These are phyloP conservation scores for Botryotinia globosa DNA, from an alignment of 2,329 filamentous ascomycete genomes.

Conservation along the genomic window DNA sequence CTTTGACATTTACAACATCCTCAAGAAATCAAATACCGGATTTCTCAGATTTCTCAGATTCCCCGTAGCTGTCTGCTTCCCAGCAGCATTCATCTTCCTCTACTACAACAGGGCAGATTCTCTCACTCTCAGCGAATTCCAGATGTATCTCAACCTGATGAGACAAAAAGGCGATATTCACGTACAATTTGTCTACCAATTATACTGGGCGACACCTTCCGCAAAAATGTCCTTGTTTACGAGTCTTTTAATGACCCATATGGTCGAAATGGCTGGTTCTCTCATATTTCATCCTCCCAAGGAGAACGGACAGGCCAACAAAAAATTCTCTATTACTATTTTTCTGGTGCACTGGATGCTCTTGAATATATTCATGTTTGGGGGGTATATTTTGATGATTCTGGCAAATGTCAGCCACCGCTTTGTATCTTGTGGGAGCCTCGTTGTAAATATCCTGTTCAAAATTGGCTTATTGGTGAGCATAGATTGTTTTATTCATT, in stretches of 20 bases:
- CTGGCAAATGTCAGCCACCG: too few species aligned
- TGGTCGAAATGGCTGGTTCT: neutral
- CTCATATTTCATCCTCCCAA: neutral
- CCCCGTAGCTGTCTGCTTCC: neutral
- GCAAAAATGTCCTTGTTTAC: neutral
- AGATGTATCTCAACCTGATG: neutral
- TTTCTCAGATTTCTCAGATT: neutral
- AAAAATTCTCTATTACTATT: fast-evolving
- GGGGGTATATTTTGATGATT: too few species aligned
- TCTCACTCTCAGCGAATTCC: neutral
- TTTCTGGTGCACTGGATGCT: neutral
- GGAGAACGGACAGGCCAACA: neutral
- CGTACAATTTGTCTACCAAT: too few species aligned
- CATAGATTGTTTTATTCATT: too few species aligned
- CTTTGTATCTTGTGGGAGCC: too few species aligned
- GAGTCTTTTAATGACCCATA: neutral
- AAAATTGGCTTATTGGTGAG: too few species aligned
- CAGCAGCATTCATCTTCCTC: neutral
- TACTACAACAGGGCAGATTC: neutral
- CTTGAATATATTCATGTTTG: fast-evolving
- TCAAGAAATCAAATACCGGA: neutral
- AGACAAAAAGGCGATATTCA: neutral
- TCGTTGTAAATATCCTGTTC: too few species aligned
- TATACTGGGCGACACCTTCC: too few species aligned
- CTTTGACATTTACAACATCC: neutral